A percentile compares a stretch with the other conserved stretches of the same genome.
phyloP scores from a whole-genome alignment of 1,139 yeast species.

The Kodamaea arcana region DNA sequence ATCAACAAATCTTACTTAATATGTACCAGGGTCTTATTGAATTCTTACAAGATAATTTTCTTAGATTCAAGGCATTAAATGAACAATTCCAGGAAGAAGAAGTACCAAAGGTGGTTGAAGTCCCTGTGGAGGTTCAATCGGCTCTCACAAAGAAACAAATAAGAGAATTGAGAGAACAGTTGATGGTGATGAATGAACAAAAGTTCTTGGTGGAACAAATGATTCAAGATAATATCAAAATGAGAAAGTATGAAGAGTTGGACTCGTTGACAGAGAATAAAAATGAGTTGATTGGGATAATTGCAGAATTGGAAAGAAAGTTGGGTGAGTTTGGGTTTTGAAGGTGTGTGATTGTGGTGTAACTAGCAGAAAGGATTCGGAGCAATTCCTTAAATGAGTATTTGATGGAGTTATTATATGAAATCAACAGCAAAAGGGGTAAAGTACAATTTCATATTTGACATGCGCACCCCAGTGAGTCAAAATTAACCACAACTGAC shows the following conservation, averaged over 20 bases:
- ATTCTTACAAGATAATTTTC: slow-evolving; percentile 33
- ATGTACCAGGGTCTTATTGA: slow-evolving; percentile 32
- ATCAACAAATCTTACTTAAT: slow-evolving; percentile 24
- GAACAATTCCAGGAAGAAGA: slow-evolving; percentile 24
- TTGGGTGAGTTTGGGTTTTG: slow-evolving; percentile 67
- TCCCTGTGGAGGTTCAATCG: slow-evolving; percentile 1
- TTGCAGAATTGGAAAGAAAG: slow-evolving; percentile 42
- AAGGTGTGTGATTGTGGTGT: no score
- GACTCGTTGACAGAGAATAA: slow-evolving; percentile 56
- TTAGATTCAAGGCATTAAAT: slow-evolving; percentile 27
- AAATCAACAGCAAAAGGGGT: no score
- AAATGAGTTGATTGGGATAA: slow-evolving; percentile 53
- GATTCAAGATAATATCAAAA: slow-evolving; percentile 57
- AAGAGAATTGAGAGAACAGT: slow-evolving; percentile 60
- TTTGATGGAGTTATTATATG: no score
- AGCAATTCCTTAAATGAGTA: no score
- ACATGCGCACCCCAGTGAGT: no score
- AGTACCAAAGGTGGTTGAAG: slow-evolving; percentile 7
- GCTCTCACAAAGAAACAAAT: slow-evolving; percentile 46
- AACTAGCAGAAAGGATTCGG: no score
- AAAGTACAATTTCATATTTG: no score
- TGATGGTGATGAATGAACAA: slow-evolving; percentile 88
- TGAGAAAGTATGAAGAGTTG: slow-evolving; percentile 75
- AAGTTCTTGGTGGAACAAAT: slow-evolving; percentile 62
- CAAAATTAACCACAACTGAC: no score